A percentile compares a stretch with the other conserved stretches of the same genome.
Conservation (phyloP, 2,329 filamentous ascomycete genomes). For the Fusarium sp. region DNA sequence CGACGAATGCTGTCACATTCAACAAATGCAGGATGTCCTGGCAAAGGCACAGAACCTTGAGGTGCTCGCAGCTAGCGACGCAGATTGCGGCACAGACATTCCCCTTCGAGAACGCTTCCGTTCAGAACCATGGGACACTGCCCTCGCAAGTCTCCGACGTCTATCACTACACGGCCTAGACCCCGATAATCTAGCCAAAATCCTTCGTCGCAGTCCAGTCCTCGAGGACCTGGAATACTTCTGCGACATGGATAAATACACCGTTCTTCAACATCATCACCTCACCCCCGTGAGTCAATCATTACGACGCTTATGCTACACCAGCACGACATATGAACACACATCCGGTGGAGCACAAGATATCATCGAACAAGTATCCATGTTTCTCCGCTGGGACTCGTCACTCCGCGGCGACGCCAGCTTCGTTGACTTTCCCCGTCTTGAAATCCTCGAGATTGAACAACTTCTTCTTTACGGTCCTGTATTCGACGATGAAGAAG, state of each 20-base stretch:
- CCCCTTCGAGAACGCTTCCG: constrained; percentile 45
- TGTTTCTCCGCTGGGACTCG: constrained; percentile 44
- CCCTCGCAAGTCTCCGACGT: constrained; percentile 42
- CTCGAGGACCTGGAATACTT: constrained; percentile 47
- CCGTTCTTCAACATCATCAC: constrained; percentile 43
- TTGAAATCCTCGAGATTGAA: constrained; percentile 46
- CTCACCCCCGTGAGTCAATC: constrained; percentile 33
- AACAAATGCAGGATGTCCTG: constrained; percentile 47
- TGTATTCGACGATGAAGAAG: constrained; percentile 43
- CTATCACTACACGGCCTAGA: constrained; percentile 46
- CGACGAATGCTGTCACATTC: constrained; percentile 47
- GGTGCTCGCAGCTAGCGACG: constrained; percentile 42
- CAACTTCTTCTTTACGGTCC: constrained; percentile 47
- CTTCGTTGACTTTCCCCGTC: constrained; percentile 44
- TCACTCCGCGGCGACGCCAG: constrained; percentile 43
- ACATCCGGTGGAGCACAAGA: constrained; percentile 41
- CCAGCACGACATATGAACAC: constrained; percentile 45
- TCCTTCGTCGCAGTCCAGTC: constrained; percentile 42
- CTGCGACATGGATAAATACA: constrained; percentile 48
- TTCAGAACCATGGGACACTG: constrained; percentile 44
- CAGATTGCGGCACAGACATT: constrained; percentile 45
- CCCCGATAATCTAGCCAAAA: constrained; percentile 45
- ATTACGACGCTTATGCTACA: constrained; percentile 44
- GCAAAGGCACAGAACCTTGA: constrained; percentile 46
- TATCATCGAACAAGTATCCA: constrained; percentile 43